These are phyloP conservation scores for Aspergillus texensis DNA, from an alignment of 2,329 filamentous ascomycete species.

Conservation along the genomic window DNA sequence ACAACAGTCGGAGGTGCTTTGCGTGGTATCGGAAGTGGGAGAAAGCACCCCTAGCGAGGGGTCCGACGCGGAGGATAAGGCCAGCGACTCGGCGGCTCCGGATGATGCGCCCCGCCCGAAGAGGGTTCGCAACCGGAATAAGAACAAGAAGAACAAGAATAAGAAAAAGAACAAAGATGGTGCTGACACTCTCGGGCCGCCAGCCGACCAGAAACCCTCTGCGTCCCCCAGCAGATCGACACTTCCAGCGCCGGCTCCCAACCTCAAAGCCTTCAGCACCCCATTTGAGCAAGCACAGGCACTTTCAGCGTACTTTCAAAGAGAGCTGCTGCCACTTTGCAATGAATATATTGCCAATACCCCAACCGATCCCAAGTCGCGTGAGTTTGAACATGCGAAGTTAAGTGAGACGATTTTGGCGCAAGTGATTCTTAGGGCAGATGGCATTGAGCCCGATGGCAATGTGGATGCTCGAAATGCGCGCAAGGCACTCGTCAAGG, in stretches of 20 bases:
- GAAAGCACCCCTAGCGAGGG: slow-evolving; percentile 35
- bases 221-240: slow-evolving; percentile 17
- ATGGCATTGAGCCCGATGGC: slow-evolving; percentile 74
- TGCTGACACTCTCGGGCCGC: slow-evolving; percentile 20
- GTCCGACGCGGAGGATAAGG: slow-evolving; percentile 32
- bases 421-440: slow-evolving; percentile 57
- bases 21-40: slow-evolving; percentile 46
- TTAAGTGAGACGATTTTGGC: slow-evolving; percentile 47
- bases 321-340: slow-evolving; percentile 41
- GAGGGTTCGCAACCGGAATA: slow-evolving; percentile 15
- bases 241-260: slow-evolving; percentile 36
- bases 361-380: slow-evolving; percentile 42
- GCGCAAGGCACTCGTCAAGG: slow-evolving; percentile 45
- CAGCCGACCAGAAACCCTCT: slow-evolving; percentile 21
- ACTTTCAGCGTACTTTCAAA: slow-evolving; percentile 40
- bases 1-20: slow-evolving; percentile 51
- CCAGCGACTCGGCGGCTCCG: slow-evolving; percentile 20
- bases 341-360: slow-evolving; percentile 42
- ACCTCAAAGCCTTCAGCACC: slow-evolving; percentile 33
- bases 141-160: slow-evolving; percentile 29
- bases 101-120: slow-evolving; percentile 17
- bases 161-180: slow-evolving; percentile 29
- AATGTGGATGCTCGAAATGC: slow-evolving; percentile 59
- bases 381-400: slow-evolving; percentile 47
- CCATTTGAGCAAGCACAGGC: slow-evolving; percentile 43